Conservation (phyloP, 1,284 basidiomycete species). For the Papiliotrema laurentii region DNA sequence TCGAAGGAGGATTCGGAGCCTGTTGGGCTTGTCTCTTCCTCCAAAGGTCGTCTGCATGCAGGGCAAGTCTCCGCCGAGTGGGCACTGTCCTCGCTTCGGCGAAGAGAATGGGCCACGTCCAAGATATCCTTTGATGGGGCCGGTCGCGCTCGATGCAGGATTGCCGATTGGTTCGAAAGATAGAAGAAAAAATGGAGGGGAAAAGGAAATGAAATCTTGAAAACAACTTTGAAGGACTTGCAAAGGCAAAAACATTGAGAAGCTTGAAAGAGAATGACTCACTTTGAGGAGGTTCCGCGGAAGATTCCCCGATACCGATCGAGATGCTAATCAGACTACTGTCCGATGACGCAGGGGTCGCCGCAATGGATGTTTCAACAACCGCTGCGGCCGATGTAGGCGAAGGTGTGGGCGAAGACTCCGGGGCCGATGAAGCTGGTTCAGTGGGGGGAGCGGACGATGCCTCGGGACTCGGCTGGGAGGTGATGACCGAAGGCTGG, state of each 20-base stretch:
- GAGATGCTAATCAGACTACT: not conserved
- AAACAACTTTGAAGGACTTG: not conserved
- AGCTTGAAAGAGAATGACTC: conserved; percentile 3
- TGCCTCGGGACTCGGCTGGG: no score
- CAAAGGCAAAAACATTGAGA: no score
- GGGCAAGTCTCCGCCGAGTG: not conserved
- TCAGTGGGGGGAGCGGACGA: not conserved
- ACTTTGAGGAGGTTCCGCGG: not conserved
- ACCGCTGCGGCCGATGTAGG: not conserved
- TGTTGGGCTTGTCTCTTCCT: no score
- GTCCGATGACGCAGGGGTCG: not conserved
- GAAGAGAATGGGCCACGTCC: not conserved
- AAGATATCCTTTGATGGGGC: no score
- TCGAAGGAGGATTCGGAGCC: no score
- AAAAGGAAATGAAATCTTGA: not conserved
- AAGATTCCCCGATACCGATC: not conserved
- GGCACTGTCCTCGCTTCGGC: not conserved
- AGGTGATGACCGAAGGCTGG: not conserved
- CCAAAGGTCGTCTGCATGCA: no score
- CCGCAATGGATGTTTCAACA: not conserved
- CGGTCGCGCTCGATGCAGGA: not conserved
- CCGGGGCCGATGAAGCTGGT: not conserved
- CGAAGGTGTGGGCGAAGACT: not conserved
- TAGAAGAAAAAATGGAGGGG: not conserved
- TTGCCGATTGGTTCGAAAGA: not conserved